Conservation (phyloP, 306 rosid species). For the Casuarina equisetifolia region DNA sequence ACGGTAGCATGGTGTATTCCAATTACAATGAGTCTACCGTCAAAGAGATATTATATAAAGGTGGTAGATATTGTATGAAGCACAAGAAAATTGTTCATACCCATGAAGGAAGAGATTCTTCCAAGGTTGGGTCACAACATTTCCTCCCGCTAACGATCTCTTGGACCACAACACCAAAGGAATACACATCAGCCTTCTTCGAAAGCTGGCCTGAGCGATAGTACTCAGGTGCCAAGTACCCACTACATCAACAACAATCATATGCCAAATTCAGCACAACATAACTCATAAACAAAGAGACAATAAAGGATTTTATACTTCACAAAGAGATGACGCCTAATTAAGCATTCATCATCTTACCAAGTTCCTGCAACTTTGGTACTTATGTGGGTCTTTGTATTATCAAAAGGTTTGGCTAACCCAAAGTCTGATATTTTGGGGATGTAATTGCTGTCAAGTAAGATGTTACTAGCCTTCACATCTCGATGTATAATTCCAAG, state of each 20-base stretch:
- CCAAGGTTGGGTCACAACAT: conserved; percentile 24
- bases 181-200: conserved; percentile 78
- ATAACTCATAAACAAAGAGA: conserved; percentile 4
- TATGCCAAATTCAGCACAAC: background rate
- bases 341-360: conserved; percentile 37
- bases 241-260: too few relatives aligned
- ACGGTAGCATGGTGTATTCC: background rate
- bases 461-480: conserved; percentile 79
- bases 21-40: background rate
- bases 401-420: conserved; percentile 34
- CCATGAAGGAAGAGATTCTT: conserved; percentile 46
- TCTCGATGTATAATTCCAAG: conserved; percentile 75
- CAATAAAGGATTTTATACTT: background rate
- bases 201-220: conserved; percentile 62
- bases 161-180: conserved; percentile 81
- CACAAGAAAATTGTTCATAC: conserved; percentile 35
- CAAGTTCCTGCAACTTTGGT: conserved; percentile 76
- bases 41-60: too few relatives aligned
- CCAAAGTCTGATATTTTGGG: conserved; percentile 89
- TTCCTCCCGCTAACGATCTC: conserved; percentile 78
- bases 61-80: background rate
- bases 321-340: background rate
- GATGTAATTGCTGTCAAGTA: conserved; percentile 56
- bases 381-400: conserved; percentile 76
- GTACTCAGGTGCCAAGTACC: too few relatives aligned